phyloP scores from a whole-genome alignment of 257 asterid genomes.

The Henckelia pumila region DNA sequence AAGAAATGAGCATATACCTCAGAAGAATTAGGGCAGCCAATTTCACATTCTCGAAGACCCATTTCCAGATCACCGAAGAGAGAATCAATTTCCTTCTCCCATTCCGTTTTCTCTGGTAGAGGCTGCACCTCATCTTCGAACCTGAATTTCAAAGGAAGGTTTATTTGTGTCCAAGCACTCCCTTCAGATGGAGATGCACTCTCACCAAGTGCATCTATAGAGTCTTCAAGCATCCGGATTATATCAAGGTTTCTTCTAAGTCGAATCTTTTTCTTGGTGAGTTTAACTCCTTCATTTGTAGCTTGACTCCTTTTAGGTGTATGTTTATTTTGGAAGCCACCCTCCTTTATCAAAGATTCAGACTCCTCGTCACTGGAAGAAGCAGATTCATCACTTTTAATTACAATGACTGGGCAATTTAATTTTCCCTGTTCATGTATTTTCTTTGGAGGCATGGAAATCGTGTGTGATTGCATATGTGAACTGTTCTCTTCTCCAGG shows the following conservation, averaged over 20 bases:
- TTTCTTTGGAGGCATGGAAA: conserved; percentile 3
- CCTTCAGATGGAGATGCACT: conserved; percentile 16
- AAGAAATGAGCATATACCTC: conserved; percentile 29
- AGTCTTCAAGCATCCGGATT: conserved; percentile 38
- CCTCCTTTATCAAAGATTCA: conserved; percentile 4
- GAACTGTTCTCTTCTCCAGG: background rate
- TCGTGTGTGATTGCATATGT: background rate
- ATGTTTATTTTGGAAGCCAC: background rate
- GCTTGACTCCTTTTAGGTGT: background rate
- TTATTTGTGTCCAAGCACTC: conserved; percentile 11
- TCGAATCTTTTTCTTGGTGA: conserved; percentile 8
- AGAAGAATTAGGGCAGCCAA: conserved; percentile 22
- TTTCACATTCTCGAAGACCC: conserved; percentile 31
- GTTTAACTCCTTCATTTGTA: background rate
- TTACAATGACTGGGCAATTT: background rate
- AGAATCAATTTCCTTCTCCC: conserved; percentile 43
- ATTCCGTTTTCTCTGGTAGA: conserved; percentile 42
- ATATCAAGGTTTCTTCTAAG: conserved; percentile 25
- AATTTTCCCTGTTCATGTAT: background rate
- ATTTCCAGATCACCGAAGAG: conserved; percentile 51
- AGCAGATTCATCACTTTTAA: background rate
- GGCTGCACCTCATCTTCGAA: conserved; percentile 52
- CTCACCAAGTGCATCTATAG: conserved; percentile 32
- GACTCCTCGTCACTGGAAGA: conserved; percentile 8
- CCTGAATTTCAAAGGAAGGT: conserved; percentile 45